Evolutionary conservation across 306 rosid species (phyloP), one percentile per base, ranked within the genome.

Genomic region (Luffa acutangula): DNA sequence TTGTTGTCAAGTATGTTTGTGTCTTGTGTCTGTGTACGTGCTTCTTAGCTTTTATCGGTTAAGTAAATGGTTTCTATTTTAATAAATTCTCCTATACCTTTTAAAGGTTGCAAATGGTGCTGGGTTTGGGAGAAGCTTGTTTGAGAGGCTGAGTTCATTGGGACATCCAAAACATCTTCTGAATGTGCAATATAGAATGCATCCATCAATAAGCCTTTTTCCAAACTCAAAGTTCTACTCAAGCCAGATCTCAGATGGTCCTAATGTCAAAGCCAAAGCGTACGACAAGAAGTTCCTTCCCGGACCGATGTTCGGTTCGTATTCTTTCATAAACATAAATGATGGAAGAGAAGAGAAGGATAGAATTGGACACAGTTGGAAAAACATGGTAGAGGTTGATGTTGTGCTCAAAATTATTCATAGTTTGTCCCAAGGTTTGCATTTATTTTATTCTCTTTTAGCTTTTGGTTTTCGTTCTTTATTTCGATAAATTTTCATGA

Each of bases 141-240:
- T 91, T 82, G 91, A 83, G 82, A 89, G 97, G 82, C 79, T 93
- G 46, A 87, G 84, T 79, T 78, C 45, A 5, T 18, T 83, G 80
- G 87, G 85, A 43, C 86, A 85, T 59, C 57, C 87, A 7, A 89
- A 85, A 58, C 88, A 89, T 79, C 84, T 93, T 69, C 87, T 93
- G 37, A 80, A 86, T 80, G 63, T 83, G 58, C 97, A 93, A 63
- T 93, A 93, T 79, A 83, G 97, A 75, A 93, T 93, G 97, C 94
- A 93, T 86, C 97, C 97, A n/a, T 87, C 89, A 3, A 88, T 93
- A 76, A 91, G 94, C 73, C 80, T 41, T 25, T 93, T 93, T 74
- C 94, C 97, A 43, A 91, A 93, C 85, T 77, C 83, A 37, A 75
- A 71, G 18, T 90, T 91, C 65, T 93, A 93, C 83, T 4, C 62